Evolutionary conservation across 164 flowering plant genomes (phyloP).

Genomic region (Paratinospora sagittata): DNA sequence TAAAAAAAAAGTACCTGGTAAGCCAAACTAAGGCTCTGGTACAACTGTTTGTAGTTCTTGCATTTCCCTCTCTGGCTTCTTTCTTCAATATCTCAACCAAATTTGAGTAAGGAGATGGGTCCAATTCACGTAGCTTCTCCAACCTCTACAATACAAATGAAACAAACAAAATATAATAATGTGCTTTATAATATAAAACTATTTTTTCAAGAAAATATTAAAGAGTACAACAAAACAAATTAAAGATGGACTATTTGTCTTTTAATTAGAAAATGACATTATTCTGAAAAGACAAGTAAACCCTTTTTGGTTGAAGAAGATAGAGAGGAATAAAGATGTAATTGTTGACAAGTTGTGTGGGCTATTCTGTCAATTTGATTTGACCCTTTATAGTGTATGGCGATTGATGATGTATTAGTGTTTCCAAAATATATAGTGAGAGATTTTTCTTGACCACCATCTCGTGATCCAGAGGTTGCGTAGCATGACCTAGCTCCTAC

Average conservation of each 20-base stretch:
- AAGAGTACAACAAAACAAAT: neutral
- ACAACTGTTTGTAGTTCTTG: constrained; percentile 50
- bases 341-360: neutral
- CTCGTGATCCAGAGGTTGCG: neutral
- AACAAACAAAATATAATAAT: neutral
- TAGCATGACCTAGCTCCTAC: neutral
- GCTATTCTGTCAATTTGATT: neutral
- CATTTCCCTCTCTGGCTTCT: constrained; percentile 55
- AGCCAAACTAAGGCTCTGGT: constrained; percentile 78
- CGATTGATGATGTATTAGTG: neutral
- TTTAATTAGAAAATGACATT: neutral
- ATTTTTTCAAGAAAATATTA: neutral
- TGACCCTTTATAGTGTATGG: neutral
- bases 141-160: constrained; percentile 39
- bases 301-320: neutral
- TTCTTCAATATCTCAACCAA: constrained; percentile 64
- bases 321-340: neutral
- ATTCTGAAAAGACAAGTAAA: neutral
- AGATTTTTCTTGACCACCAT: neutral
- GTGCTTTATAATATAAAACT: neutral
- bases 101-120: constrained; percentile 48
- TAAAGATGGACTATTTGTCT: neutral
- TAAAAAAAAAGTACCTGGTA: constrained; percentile 43
- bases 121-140: constrained; percentile 42
- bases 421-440: too few species aligned